These are phyloP conservation scores for Apiotrichum gracile DNA, from an alignment of 1,284 basidiomycete genomes.

Conservation along the genomic window DNA sequence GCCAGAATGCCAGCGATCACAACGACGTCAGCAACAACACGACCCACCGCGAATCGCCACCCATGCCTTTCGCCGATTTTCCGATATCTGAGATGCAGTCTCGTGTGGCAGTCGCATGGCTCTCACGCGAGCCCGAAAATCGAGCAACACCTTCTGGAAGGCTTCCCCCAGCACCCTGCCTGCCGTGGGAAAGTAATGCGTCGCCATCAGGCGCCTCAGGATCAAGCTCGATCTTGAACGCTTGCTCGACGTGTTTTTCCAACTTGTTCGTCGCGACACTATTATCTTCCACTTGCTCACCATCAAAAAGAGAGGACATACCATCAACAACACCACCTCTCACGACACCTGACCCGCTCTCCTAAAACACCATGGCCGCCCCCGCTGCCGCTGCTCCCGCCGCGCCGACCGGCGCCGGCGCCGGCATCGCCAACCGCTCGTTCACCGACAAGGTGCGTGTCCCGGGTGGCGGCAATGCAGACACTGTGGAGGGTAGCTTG, in stretches of 20 bases:
- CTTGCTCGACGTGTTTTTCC: not conserved
- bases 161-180: too few relatives aligned
- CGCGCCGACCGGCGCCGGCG: slow-evolving; percentile 13
- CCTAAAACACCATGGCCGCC: slow-evolving; percentile 30
- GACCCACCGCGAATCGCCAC: not conserved
- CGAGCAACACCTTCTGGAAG: too few relatives aligned
- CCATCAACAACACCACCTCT: not conserved
- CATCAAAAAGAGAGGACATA: not conserved
- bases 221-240: too few relatives aligned
- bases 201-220: too few relatives aligned
- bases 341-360: not conserved
- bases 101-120: too few relatives aligned
- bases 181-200: not conserved
- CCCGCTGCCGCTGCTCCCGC: slow-evolving; percentile 20
- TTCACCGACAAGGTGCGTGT: slow-evolving; percentile 44
- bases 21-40: not conserved
- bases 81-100: too few relatives aligned
- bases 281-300: slow-evolving; percentile 7
- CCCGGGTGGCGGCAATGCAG: not conserved
- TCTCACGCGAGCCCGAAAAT: too few relatives aligned
- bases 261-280: slow-evolving; percentile 17
- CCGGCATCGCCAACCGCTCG: slow-evolving; percentile 30
- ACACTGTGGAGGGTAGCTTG: not conserved
- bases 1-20: too few relatives aligned
- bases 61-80: not conserved